phyloP scores from a whole-genome alignment of 345 rosid genomes.

The Corchorus capsularis region DNA sequence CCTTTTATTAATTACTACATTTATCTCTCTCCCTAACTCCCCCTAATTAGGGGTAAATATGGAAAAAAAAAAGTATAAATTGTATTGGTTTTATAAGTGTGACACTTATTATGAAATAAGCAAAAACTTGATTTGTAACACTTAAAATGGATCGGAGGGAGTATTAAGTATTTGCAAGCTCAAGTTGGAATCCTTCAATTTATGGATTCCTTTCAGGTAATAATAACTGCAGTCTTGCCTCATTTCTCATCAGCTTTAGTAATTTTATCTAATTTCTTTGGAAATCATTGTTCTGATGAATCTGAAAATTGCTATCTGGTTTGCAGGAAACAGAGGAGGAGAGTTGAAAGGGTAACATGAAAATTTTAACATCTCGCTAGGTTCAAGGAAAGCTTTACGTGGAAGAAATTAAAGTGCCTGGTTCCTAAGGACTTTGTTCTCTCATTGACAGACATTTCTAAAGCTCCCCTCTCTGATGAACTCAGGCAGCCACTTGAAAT shows the following conservation, averaged over 20 bases:
- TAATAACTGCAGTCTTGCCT: not conserved
- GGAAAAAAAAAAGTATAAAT: no score
- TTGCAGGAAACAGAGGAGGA: constrained; percentile 32
- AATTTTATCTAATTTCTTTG: not conserved
- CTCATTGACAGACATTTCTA: constrained; percentile 22
- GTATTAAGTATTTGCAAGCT: constrained; percentile 74
- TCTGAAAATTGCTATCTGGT: no score
- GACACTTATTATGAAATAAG: no score
- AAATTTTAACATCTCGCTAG: constrained; percentile 40
- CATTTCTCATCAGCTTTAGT: no score
- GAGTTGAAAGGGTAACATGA: not conserved
- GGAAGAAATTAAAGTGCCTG: constrained; percentile 53
- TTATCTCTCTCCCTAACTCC: no score
- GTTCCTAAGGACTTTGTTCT: constrained; percentile 36
- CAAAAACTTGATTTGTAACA: no score
- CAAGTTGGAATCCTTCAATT: constrained; percentile 41
- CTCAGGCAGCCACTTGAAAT: constrained; percentile 18
- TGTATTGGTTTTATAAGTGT: no score
- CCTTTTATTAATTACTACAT: no score
- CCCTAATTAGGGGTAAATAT: no score
- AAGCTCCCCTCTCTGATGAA: constrained; percentile 10
- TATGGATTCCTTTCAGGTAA: constrained; percentile 8
- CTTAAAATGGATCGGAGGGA: no score
- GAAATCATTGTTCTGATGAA: not conserved
- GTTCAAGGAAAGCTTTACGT: constrained; percentile 57